Percentiles rank a stretch among this genome's conserved stretches.
Conservation (phyloP, 495 filamentous ascomycete species). For the Aspergillus cavernicola region DNA sequence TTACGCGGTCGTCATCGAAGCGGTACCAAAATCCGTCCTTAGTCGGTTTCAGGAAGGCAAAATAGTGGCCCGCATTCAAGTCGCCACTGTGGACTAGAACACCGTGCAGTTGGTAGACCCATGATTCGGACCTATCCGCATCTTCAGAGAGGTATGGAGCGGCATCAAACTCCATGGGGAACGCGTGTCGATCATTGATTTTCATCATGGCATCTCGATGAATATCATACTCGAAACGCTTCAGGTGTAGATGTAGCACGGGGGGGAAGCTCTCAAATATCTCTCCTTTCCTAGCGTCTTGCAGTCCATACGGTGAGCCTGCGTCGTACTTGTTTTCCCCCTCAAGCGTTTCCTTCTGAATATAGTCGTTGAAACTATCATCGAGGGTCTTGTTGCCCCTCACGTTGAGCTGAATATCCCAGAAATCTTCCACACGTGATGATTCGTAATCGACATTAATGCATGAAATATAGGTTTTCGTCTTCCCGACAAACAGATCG, state of each 20-base stretch:
- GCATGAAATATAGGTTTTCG: constrained; percentile 97
- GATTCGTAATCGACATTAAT: constrained; percentile 98
- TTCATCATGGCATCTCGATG: constrained; percentile 97
- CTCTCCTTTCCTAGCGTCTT: constrained; percentile 96
- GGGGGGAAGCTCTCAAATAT: constrained; percentile 96
- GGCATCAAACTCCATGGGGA: constrained; percentile 90
- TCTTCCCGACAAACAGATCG: constrained; percentile 90
- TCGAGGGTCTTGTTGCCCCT: constrained; percentile 87
- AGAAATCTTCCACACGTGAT: constrained; percentile 92
- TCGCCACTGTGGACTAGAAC: constrained; percentile 96
- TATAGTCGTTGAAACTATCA: constrained; percentile 94
- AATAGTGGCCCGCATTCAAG: constrained; percentile 98
- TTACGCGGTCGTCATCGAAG: constrained; percentile 96
- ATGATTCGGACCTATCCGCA: constrained; percentile 84
- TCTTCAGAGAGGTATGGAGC: constrained; percentile 81
- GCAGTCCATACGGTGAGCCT: constrained; percentile 78
- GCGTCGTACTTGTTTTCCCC: constrained; percentile 98
- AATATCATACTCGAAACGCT: constrained; percentile 97
- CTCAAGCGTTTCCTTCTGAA: constrained; percentile 92
- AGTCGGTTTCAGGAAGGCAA: constrained; percentile 90
- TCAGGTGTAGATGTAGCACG: constrained; percentile 91
- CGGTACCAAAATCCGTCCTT: constrained; percentile 94
- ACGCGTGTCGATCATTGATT: constrained; percentile 97
- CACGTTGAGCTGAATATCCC: constrained; percentile 98
- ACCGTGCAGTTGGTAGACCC: constrained; percentile 88